Conservation (phyloP, 2,329 filamentous ascomycete species). For the Aspergillus awamori region DNA sequence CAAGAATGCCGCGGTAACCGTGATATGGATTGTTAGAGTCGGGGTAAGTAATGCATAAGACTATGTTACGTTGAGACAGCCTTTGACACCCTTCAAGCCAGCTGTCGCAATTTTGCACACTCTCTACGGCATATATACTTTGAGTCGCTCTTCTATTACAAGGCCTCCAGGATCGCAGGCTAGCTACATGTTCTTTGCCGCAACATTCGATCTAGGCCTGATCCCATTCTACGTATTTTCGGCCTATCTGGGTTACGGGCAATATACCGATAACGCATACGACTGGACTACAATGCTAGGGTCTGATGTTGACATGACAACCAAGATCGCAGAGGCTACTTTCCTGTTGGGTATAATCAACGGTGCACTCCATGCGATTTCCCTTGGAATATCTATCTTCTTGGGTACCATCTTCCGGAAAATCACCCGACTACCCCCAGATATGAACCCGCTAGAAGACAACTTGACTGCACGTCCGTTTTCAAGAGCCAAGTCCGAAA, state of each 20-base stretch:
- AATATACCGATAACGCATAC: conserved; percentile 49
- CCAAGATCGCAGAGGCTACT: conserved; percentile 65
- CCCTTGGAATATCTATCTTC: conserved; percentile 72
- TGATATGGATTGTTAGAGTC: conserved; percentile 76
- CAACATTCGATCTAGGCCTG: conserved; percentile 69
- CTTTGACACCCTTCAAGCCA: conserved; percentile 56
- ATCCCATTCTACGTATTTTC: conserved; percentile 67
- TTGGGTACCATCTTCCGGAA: conserved; percentile 77
- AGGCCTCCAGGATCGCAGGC: conserved; percentile 79
- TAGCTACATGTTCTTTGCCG: conserved; percentile 85
- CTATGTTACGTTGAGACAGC: neutral
- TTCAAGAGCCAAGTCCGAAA: conserved; percentile 71
- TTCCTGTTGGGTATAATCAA: conserved; percentile 69
- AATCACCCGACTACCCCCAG: conserved; percentile 80
- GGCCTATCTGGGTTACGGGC: conserved; percentile 56
- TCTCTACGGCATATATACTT: conserved; percentile 79
- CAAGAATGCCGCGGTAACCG: conserved; percentile 63
- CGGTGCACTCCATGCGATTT: conserved; percentile 70
- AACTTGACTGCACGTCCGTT: conserved; percentile 75
- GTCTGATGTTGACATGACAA: conserved; percentile 55
- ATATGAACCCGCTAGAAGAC: conserved; percentile 92
- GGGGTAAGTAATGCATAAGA: conserved; percentile 59
- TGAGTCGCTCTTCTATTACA: conserved; percentile 68
- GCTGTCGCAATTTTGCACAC: conserved; percentile 73
- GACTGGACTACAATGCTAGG: conserved; percentile 70